Conservation (phyloP, 768 basidiomycete genomes). For the Podaxis rugospora region DNA sequence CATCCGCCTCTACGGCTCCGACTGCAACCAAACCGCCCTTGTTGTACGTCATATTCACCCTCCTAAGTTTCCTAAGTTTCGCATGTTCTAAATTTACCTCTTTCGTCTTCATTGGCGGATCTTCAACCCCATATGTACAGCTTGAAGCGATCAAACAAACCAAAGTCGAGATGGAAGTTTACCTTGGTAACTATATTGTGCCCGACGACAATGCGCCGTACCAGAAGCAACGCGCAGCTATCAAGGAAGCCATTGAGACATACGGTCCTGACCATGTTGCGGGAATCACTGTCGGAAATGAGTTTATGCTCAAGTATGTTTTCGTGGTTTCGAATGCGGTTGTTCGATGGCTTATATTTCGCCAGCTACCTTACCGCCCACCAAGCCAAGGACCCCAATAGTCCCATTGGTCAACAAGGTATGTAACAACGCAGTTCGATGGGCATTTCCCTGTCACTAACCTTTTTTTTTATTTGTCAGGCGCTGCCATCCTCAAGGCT, state of each 20-base stretch:
- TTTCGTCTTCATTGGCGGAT: not conserved
- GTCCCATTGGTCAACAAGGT: slow-evolving; percentile 46
- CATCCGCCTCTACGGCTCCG: slow-evolving; percentile 80
- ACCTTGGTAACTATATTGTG: slow-evolving; percentile 61
- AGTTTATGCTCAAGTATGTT: slow-evolving; percentile 76
- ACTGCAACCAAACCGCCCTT: slow-evolving; percentile 78
- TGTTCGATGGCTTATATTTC: not conserved
- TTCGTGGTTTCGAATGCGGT: not conserved
- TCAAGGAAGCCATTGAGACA: slow-evolving; percentile 64
- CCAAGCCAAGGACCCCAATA: slow-evolving; percentile 51
- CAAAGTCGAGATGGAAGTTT: slow-evolving; percentile 83
- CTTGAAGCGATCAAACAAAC: slow-evolving; percentile 88
- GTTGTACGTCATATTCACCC: slow-evolving; percentile 41
- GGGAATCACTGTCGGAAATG: slow-evolving; percentile 90
- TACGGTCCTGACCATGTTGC: slow-evolving; percentile 74
- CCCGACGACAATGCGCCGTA: slow-evolving; percentile 64
- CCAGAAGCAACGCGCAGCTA: slow-evolving; percentile 57
- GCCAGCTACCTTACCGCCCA: slow-evolving; percentile 53
- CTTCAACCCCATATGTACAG: slow-evolving; percentile 23
- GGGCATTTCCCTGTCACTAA: not conserved
- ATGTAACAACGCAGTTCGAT: not conserved
- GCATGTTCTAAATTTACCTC: not conserved
- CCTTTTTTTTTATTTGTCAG: slow-evolving; percentile 21
- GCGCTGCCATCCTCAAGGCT: slow-evolving; percentile 53
- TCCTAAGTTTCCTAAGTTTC: not conserved